Evolutionary conservation across 148 eudicot genomes (phyloP).

Genomic region (Pouteria glomerata): DNA sequence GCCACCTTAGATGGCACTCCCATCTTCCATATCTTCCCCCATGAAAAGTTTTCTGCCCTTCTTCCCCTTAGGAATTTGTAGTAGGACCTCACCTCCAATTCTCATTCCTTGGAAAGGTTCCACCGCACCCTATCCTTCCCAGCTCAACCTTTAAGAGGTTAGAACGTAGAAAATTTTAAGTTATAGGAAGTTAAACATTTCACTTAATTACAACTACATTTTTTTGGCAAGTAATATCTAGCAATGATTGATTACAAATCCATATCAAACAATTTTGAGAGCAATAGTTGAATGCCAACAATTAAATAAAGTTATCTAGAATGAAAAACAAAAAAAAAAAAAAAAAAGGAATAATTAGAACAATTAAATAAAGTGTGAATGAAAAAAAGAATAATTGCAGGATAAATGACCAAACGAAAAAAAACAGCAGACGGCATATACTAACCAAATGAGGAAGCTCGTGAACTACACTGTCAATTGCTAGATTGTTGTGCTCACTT

Average conservation of each 20-base stretch:
- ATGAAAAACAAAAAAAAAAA: too few relatives aligned
- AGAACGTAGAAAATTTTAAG: neutral
- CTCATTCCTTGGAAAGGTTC: too few relatives aligned
- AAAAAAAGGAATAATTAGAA: neutral
- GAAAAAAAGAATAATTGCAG: conserved; percentile 8
- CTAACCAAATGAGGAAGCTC: conserved; percentile 69
- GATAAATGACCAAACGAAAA: too few relatives aligned
- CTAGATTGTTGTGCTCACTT: conserved; percentile 31
- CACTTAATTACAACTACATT: neutral
- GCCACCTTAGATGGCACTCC: too few relatives aligned
- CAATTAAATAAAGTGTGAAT: neutral
- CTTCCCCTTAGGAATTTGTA: too few relatives aligned
- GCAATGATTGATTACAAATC: neutral
- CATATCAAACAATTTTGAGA: neutral
- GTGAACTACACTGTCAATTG: conserved; percentile 28
- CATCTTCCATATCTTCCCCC: too few relatives aligned
- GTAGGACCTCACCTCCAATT: too few relatives aligned
- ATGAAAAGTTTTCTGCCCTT: too few relatives aligned
- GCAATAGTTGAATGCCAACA: neutral
- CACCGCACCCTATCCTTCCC: too few relatives aligned
- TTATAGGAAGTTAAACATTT: neutral
- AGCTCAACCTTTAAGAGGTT: too few relatives aligned
- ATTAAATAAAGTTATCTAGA: neutral
- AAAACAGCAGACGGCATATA: neutral
- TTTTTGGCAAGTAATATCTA: too few relatives aligned